Evolutionary conservation across 352 stramenopile species (phyloP).

Genomic region (Globisporangium viniferum): DNA sequence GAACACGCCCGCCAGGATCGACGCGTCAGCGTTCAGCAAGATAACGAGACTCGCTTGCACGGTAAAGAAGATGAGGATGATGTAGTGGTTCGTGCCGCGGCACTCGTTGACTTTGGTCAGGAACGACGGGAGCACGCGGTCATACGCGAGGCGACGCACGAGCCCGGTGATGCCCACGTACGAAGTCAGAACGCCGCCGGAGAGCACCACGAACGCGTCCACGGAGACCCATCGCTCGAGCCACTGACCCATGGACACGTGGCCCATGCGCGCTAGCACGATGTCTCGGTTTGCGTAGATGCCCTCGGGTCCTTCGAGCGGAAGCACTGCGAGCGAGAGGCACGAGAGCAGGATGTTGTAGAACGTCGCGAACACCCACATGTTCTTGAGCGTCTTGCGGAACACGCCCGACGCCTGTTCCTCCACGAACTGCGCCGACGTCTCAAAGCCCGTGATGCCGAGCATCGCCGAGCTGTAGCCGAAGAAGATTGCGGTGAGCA

Average conservation of each 20-base stretch:
- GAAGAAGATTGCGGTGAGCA: conserved; percentile 70
- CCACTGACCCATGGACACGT: conserved; percentile 43
- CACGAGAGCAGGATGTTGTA: conserved; percentile 88
- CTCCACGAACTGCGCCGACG: conserved; percentile 89
- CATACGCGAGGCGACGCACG: conserved; percentile 75
- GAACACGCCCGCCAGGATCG: conserved; percentile 79
- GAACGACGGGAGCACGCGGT: conserved; percentile 65
- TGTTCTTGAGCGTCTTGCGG: conserved; percentile 69
- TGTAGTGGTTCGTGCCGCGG: conserved; percentile 83
- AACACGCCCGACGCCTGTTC: conserved; percentile 87
- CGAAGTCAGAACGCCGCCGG: conserved; percentile 82
- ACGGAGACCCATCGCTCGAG: conserved; percentile 74
- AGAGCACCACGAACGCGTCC: conserved; percentile 88
- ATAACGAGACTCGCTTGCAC: conserved; percentile 74
- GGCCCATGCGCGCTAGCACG: conserved; percentile 76
- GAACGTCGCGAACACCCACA: conserved; percentile 83
- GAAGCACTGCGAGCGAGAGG: conserved; percentile 77
- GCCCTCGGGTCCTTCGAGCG: conserved; percentile 45
- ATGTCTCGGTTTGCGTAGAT: conserved; percentile 71
- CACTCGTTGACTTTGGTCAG: conserved; percentile 61
- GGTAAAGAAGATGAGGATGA: conserved; percentile 79
- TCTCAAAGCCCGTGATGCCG: conserved; percentile 91
- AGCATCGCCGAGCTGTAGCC: conserved; percentile 86
- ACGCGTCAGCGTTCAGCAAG: conserved; percentile 75
- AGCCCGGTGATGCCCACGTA: conserved; percentile 89